phyloP scores from a whole-genome alignment of 2,329 filamentous ascomycete genomes.

The Metarhizium sp. region DNA sequence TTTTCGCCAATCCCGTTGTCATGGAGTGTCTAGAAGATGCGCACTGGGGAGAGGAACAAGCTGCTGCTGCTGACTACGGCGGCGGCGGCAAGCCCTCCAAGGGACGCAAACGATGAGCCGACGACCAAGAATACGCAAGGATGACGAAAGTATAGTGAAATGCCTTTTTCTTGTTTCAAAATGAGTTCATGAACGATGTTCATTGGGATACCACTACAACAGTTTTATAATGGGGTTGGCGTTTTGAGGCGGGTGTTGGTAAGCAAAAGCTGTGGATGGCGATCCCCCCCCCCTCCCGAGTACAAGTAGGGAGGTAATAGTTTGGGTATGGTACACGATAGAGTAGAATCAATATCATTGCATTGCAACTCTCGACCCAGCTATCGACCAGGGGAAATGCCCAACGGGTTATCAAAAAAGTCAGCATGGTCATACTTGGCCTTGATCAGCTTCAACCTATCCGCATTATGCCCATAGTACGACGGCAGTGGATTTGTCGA shows the following conservation, averaged over 20 bases:
- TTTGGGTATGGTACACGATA: slow-evolving; percentile 3
- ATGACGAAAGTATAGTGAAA: background rate
- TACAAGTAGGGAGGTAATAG: background rate
- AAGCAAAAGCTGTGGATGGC: background rate
- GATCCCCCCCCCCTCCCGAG: background rate
- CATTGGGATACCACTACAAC: background rate
- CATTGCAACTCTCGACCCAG: background rate
- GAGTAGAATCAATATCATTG: background rate
- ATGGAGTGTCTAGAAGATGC: slow-evolving; percentile 28
- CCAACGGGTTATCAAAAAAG: slow-evolving; percentile 8
- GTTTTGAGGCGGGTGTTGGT: background rate
- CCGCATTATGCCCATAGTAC: slow-evolving; percentile 9
- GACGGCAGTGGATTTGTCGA: slow-evolving; percentile 6
- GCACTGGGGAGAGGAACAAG: slow-evolving; percentile 18
- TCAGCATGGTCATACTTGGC: slow-evolving; percentile 6
- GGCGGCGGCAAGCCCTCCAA: slow-evolving; percentile 8
- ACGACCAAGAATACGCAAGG: background rate
- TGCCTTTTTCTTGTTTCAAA: background rate
- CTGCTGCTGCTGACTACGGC: slow-evolving; percentile 3
- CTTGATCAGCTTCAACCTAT: slow-evolving; percentile 6
- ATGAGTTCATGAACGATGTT: background rate
- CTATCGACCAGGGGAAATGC: background rate
- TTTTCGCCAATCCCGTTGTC: slow-evolving; percentile 29
- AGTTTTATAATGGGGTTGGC: background rate
- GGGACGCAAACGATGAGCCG: slow-evolving; percentile 13